Evolutionary conservation across 225 moss, liverwort and hornwort genomes (phyloP).

Genomic region (Polytrichum formosum): DNA sequence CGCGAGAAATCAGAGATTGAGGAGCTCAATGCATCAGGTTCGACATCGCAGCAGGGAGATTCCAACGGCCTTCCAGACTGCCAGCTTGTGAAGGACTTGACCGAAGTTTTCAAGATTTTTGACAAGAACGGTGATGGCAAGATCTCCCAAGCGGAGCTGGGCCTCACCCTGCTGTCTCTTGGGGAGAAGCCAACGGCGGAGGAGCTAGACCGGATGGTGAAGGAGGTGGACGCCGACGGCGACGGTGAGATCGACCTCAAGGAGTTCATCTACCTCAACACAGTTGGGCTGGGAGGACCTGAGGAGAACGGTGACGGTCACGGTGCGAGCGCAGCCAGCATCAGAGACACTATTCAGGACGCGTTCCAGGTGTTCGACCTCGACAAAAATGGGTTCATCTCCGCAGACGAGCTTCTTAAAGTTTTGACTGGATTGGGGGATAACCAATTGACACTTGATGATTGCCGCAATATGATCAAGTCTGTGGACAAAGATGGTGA

Average conservation of each 20-base stretch:
- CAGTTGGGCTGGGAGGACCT: background rate
- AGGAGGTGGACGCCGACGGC: conserved; percentile 46
- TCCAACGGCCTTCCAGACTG: background rate
- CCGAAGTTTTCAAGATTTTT: conserved; percentile 38
- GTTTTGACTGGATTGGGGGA: conserved; percentile 47
- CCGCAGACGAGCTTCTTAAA: conserved; percentile 41
- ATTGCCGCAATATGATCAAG: conserved; percentile 46
- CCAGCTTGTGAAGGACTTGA: conserved; percentile 22
- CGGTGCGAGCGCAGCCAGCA: background rate
- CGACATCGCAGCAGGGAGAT: background rate
- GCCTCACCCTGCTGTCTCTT: conserved; percentile 31
- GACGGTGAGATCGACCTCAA: conserved; percentile 43
- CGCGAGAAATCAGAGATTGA: background rate
- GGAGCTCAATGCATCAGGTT: background rate
- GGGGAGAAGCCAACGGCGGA: conserved; percentile 29
- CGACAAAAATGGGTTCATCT: conserved; percentile 55
- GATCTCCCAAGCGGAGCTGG: conserved; percentile 43
- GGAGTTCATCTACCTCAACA: conserved; percentile 42
- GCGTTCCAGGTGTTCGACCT: conserved; percentile 61
- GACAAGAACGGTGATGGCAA: conserved; percentile 52
- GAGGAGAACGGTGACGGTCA: background rate
- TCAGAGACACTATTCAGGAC: conserved; percentile 10
- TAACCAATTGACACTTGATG: conserved; percentile 25
- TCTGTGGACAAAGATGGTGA: conserved; percentile 51
- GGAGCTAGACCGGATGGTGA: conserved; percentile 44